Conservation (phyloP, 73 alveolate species). For the Tetrahymena malaccensis region DNA sequence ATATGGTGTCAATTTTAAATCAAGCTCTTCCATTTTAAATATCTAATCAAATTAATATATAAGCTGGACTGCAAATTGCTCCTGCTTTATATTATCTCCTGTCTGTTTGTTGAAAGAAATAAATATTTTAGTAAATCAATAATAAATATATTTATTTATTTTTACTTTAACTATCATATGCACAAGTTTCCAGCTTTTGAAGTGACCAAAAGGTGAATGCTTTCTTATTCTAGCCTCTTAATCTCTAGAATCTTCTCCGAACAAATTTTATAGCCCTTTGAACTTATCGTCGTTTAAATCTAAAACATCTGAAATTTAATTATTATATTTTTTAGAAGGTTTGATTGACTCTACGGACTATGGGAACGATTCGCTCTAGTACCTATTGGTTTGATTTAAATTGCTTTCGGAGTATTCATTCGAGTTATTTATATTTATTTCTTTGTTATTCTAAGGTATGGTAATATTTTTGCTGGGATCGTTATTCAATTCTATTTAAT, state of each 20-base stretch:
- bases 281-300: neutral
- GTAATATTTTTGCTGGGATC: neutral
- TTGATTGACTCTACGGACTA: neutral
- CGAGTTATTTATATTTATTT: neutral
- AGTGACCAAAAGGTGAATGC: constrained; percentile 36
- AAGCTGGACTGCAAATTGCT: constrained; percentile 64
- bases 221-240: constrained; percentile 29
- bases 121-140: neutral
- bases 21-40: constrained; percentile 54
- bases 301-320: neutral
- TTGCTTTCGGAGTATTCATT: neutral
- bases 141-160: neutral
- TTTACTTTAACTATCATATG: constrained; percentile 16
- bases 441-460: neutral
- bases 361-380: neutral
- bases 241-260: constrained; percentile 33
- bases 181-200: constrained; percentile 32
- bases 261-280: constrained; percentile 4
- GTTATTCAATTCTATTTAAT: neutral
- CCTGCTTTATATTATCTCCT: constrained; percentile 59
- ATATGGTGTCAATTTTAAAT: constrained; percentile 67
- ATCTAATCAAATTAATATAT: constrained; percentile 65
- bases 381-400: neutral
- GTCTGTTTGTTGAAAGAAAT: neutral
- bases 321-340: neutral